phyloP scores from a whole-genome alignment of 129 eudicot species.

The Calendula officinalis region DNA sequence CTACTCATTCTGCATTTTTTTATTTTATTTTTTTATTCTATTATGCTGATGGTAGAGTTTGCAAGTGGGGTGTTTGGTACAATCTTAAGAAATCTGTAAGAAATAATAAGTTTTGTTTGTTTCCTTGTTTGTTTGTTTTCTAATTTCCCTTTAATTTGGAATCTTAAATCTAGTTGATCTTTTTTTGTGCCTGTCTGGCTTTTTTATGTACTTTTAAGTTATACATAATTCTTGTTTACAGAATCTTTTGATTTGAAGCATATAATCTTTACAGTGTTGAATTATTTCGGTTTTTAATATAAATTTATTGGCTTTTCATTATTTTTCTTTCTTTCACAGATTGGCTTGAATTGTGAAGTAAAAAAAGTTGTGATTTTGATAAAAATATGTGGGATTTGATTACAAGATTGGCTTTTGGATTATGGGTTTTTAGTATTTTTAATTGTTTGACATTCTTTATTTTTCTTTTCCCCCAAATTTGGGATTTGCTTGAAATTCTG shows the following conservation, averaged over 20 bases:
- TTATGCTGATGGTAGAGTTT: constrained; percentile 15
- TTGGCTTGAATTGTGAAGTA: constrained; percentile 21
- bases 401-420: constrained; percentile 24
- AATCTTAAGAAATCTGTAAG: constrained; percentile 27
- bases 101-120: constrained; percentile 9
- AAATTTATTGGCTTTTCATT: neutral
- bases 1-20: constrained; percentile 1
- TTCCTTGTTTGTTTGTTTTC: constrained; percentile 19
- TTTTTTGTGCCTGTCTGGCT: constrained; percentile 19
- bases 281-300: neutral
- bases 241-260: constrained; percentile 33
- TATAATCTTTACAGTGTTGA: constrained; percentile 24
- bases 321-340: constrained; percentile 19
- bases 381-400: constrained; percentile 19
- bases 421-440: constrained; percentile 4
- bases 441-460: constrained; percentile 2
- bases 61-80: constrained; percentile 32
- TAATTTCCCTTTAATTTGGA: constrained; percentile 14
- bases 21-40: neutral
- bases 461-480: constrained; percentile 14
- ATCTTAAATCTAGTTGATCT: constrained; percentile 21
- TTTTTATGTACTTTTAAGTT: constrained; percentile 17
- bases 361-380: constrained; percentile 15
- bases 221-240: constrained; percentile 21
- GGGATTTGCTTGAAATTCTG: constrained; percentile 15